Conservation (phyloP, 2,329 filamentous ascomycete genomes). For the Hypoxylon sp. region DNA sequence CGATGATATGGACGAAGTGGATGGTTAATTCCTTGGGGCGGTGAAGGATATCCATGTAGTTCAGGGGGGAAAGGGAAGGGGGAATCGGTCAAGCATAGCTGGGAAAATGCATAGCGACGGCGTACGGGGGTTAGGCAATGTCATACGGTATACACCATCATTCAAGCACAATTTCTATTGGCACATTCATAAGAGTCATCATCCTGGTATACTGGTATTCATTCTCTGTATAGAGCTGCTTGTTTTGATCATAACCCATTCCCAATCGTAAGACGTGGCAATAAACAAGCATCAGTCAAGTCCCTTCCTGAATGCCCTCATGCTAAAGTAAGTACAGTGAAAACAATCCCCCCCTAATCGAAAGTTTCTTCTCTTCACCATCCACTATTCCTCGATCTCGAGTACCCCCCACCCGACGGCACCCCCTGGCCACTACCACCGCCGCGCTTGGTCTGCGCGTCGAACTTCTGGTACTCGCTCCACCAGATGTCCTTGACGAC, state of each 20-base stretch:
- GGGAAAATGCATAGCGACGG: slow-evolving; percentile 47
- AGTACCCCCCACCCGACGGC: slow-evolving; percentile 31
- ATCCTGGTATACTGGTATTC: slow-evolving; percentile 24
- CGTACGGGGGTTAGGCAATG: slow-evolving; percentile 38
- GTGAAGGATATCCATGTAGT: not conserved
- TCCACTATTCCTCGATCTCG: slow-evolving; percentile 28
- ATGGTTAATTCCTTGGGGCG: slow-evolving; percentile 3
- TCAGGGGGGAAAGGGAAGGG: not conserved
- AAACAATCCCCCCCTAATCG: not conserved
- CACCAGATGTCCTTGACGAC: slow-evolving; percentile 67
- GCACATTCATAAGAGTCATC: slow-evolving; percentile 8
- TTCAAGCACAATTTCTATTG: slow-evolving; percentile 25
- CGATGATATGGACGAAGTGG: slow-evolving; percentile 41
- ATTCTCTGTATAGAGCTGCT: slow-evolving; percentile 30
- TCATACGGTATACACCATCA: slow-evolving; percentile 40
- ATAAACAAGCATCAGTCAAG: slow-evolving; percentile 10
- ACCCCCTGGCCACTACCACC: slow-evolving; percentile 30
- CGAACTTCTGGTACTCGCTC: slow-evolving; percentile 68
- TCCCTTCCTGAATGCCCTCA: not conserved
- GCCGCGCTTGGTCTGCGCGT: slow-evolving; percentile 58
- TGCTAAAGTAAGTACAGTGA: not conserved
- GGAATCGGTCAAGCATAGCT: not conserved
- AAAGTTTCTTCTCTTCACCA: slow-evolving; percentile 16
- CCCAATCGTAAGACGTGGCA: slow-evolving; percentile 24
- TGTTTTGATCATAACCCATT: slow-evolving; percentile 29